Percentiles rank a stretch among this genome's conserved stretches.
These are phyloP conservation scores for Botrytis squamosa DNA, from an alignment of 2,329 filamentous ascomycete genomes.

Conservation along the genomic window DNA sequence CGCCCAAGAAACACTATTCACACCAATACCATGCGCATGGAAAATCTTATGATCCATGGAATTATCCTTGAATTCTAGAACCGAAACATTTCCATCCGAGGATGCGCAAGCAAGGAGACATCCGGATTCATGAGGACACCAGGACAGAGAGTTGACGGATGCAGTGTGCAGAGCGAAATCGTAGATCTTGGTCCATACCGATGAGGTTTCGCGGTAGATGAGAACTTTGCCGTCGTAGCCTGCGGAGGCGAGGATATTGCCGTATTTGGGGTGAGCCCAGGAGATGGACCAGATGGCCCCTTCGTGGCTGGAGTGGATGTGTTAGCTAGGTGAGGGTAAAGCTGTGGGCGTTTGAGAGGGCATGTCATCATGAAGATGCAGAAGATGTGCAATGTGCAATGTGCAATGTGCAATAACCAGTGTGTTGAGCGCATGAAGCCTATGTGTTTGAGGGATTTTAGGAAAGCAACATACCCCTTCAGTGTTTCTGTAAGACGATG, in stretches of 20 bases:
- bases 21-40: conserved; percentile 86
- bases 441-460: background rate
- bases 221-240: conserved; percentile 98
- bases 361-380: background rate
- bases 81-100: conserved; percentile 87
- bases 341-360: background rate
- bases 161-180: conserved; percentile 93
- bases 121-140: conserved; percentile 95
- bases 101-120: conserved; percentile 93
- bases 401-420: background rate
- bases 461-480: conserved; percentile 66
- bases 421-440: background rate
- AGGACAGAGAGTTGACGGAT: conserved; percentile 93
- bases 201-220: conserved; percentile 88
- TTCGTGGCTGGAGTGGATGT: conserved; percentile 67
- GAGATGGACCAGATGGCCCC: conserved; percentile 97
- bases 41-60: conserved; percentile 88
- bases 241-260: conserved; percentile 93
- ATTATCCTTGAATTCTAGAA: conserved; percentile 96
- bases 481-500: conserved; percentile 89
- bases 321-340: background rate
- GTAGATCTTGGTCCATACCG: conserved; percentile 81
- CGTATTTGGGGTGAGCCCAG: conserved; percentile 98
- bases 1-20: conserved; percentile 95
- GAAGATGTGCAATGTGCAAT: background rate